A percentile compares a stretch with the other conserved stretches of the same genome.
phyloP scores from a whole-genome alignment of 1,284 basidiomycete species.

The Xanthoconium separans region DNA sequence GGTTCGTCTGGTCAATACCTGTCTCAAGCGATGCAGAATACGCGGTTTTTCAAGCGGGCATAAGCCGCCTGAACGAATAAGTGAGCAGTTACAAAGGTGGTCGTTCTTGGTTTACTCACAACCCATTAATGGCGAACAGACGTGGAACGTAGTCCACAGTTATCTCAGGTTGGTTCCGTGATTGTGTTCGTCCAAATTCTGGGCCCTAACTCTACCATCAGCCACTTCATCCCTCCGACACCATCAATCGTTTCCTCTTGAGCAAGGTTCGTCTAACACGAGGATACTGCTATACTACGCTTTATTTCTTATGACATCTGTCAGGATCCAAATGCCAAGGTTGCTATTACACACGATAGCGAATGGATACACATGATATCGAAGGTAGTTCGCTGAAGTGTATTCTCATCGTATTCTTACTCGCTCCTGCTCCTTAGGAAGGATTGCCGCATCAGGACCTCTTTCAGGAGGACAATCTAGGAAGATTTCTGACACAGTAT shows the following conservation, averaged over 20 bases:
- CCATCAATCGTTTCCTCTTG: slow-evolving; percentile 1
- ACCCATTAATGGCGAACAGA: background rate
- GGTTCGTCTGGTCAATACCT: background rate
- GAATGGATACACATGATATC: background rate
- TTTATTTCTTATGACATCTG: background rate
- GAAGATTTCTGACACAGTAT: background rate
- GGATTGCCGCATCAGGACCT: background rate
- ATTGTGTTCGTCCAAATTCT: background rate
- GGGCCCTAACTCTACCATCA: background rate
- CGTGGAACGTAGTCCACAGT: background rate
- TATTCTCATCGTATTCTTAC: background rate
- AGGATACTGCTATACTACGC: background rate
- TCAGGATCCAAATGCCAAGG: background rate
- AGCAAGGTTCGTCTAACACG: background rate
- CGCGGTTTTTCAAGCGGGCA: background rate
- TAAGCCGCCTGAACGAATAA: too few species aligned
- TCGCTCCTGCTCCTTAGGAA: background rate
- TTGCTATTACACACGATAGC: slow-evolving; percentile 1
- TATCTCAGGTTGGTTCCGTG: background rate
- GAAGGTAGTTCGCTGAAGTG: background rate
- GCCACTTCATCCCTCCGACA: slow-evolving; percentile 1
- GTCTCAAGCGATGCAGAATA: background rate
- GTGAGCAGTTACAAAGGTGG: background rate
- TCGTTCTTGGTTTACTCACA: background rate
- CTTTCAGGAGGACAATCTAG: background rate